Evolutionary conservation across 2,329 filamentous ascomycete genomes (phyloP).

Genomic region (Sarocladium kiliense): DNA sequence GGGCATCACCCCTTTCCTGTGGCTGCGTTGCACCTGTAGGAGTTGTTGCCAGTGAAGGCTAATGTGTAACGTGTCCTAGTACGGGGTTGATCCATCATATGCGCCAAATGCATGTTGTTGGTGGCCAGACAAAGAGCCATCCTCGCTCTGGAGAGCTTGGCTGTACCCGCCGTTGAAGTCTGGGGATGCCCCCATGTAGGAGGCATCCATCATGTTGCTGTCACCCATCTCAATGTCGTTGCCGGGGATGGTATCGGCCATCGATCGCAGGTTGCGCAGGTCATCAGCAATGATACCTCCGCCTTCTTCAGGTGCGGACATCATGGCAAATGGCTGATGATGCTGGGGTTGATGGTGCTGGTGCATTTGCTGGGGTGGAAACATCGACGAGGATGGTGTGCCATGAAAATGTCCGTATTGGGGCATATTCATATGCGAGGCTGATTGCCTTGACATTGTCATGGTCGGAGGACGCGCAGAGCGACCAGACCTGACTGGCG

Average conservation of each 20-base stretch:
- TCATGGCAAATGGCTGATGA: slow-evolving; percentile 15
- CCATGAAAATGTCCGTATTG: slow-evolving; percentile 19
- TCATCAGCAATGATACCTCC: slow-evolving; percentile 33
- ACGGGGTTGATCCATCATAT: not conserved
- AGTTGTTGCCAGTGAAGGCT: not conserved
- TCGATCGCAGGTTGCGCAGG: slow-evolving; percentile 26
- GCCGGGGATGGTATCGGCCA: slow-evolving; percentile 23
- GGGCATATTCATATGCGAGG: slow-evolving; percentile 17
- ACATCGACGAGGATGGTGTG: not conserved
- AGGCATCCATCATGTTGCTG: slow-evolving; percentile 24
- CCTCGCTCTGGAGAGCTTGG: not conserved
- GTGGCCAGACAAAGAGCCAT: not conserved
- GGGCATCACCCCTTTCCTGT: too few relatives aligned
- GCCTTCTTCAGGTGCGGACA: slow-evolving; percentile 21
- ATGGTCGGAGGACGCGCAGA: slow-evolving; percentile 21
- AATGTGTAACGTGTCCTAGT: not conserved
- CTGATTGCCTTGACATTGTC: slow-evolving; percentile 4
- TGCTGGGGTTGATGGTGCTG: slow-evolving; percentile 17
- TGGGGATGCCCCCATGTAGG: slow-evolving; percentile 14
- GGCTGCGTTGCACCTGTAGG: not conserved
- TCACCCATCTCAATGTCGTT: slow-evolving; percentile 30
- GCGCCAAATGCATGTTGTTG: slow-evolving; percentile 6
- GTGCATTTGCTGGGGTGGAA: slow-evolving; percentile 13
- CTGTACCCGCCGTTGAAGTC: slow-evolving; percentile 2
- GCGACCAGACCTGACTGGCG: slow-evolving; percentile 23